Evolutionary conservation across 768 basidiomycete species (phyloP), one percentile per base, ranked within the genome.

Genomic region (Termitomyces sp.): DNA sequence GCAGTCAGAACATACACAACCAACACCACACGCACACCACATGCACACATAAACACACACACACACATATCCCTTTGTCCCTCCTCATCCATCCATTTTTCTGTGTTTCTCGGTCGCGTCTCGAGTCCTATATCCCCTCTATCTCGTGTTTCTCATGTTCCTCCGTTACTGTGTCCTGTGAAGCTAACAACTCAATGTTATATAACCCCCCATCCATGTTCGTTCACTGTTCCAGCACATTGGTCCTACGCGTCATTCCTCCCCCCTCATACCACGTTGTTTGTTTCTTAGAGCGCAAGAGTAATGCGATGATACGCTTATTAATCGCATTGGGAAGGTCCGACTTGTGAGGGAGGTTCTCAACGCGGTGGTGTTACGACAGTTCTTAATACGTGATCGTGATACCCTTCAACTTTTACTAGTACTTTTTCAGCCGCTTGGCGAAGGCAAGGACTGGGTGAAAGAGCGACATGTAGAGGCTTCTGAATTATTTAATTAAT

Each of bases 181-280:
- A 59, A 68, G 65, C 65, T 68, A 68, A 68, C 67, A 62, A 28
- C 48, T 63, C 64, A 61, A 66, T 66, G 65, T 66, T 67, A 68
- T 66, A 64, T 66, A 65, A 57, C 59, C 49, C 61, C 22, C 52
- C 39, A 28, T 44, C 36, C 58, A 44, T 59, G 39, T 42, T 53
- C 51, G 48, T 49, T 39, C 35, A 20, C 13, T 59, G 54, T 54
- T 46, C 22, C 58, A 42, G 35, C 50, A 52, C 42, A 57, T 28
- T 40, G 52, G 40, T 49, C 50, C 58, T 48, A 52, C 22, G 38
- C 42, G 40, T 35, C 45, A 33, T 33, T 39, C 18, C 33, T 8
- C 53, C 20, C 42, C 18, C 5, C 24, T n/a, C 53, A 35, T 24
- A 55, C 32, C 33, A 58, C 52, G 61, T 61, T 62, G 32, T 65